These are phyloP conservation scores for Trichothecium roseum DNA, from an alignment of 2,329 filamentous ascomycete species.

Conservation along the genomic window DNA sequence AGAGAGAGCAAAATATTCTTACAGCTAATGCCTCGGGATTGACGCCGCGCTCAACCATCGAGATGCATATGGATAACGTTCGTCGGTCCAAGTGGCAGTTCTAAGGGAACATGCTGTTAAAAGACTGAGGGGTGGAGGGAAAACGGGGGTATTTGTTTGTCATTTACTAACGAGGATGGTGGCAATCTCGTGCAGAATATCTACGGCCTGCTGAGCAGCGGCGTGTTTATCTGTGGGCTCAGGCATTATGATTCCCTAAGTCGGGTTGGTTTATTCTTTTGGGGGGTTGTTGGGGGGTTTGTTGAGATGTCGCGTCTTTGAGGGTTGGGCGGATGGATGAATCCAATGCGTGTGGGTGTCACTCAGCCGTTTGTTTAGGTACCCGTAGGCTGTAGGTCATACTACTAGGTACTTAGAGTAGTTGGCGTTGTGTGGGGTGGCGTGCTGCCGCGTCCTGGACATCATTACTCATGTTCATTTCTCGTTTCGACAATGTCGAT, in stretches of 20 bases:
- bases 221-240: constrained; percentile 52
- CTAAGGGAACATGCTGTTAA: constrained; percentile 34
- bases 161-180: constrained; percentile 75
- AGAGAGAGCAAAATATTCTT: constrained; percentile 32
- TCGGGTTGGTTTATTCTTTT: constrained; percentile 4
- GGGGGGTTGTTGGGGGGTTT: background rate
- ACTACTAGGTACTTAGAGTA: no score
- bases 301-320: background rate
- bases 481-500: no score
- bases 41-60: constrained; percentile 92
- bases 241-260: constrained; percentile 27
- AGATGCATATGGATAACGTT: constrained; percentile 88
- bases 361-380: no score
- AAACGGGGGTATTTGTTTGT: no score
- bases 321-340: no score
- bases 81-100: constrained; percentile 89
- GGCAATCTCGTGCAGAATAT: constrained; percentile 76
- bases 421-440: no score
- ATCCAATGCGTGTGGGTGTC: no score
- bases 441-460: no score
- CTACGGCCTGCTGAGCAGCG: constrained; percentile 71
- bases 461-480: no score
- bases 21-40: constrained; percentile 93
- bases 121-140: background rate
- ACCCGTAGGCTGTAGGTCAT: no score